A percentile compares a stretch with the other conserved stretches of the same genome.
These are phyloP conservation scores for Phytophthora aleatoria DNA, from an alignment of 352 stramenopile species.

Conservation along the genomic window DNA sequence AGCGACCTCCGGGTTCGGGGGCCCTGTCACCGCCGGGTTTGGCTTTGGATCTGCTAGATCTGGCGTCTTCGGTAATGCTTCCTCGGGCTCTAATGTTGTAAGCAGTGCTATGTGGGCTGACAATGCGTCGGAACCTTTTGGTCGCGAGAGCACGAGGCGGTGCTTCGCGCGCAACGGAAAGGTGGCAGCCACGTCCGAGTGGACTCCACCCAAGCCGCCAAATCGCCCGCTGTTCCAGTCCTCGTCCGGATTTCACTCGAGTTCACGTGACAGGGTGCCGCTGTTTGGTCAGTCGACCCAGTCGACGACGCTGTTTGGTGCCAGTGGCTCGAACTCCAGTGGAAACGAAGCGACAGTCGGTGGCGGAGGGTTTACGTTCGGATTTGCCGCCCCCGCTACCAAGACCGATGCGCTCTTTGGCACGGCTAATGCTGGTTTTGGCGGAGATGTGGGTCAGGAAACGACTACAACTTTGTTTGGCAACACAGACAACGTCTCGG, in stretches of 20 bases:
- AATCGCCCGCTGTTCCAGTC: conserved; percentile 15
- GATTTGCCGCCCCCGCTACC: background rate
- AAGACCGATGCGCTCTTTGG: background rate
- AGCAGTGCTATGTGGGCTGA: background rate
- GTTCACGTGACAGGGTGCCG: background rate
- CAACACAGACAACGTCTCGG: background rate
- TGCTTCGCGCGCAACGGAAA: conserved; percentile 22
- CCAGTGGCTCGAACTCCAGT: background rate
- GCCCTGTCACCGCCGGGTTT: background rate
- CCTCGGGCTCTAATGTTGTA: background rate
- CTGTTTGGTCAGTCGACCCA: conserved; percentile 15
- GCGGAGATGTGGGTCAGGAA: background rate
- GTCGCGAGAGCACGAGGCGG: conserved; percentile 11
- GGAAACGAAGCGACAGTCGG: background rate
- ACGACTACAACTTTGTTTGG: conserved; percentile 8
- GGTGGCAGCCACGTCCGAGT: background rate
- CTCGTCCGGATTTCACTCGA: background rate
- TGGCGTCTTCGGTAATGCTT: background rate
- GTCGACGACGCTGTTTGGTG: conserved; percentile 9
- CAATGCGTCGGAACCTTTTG: conserved; percentile 24
- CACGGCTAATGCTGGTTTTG: background rate
- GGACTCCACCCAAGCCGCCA: conserved; percentile 11
- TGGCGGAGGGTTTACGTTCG: conserved; percentile 16
- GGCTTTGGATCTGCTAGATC: background rate
- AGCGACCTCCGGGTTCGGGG: background rate